phyloP scores from a whole-genome alignment of 1,139 yeast species.

The Sugiyamaella novakii region DNA sequence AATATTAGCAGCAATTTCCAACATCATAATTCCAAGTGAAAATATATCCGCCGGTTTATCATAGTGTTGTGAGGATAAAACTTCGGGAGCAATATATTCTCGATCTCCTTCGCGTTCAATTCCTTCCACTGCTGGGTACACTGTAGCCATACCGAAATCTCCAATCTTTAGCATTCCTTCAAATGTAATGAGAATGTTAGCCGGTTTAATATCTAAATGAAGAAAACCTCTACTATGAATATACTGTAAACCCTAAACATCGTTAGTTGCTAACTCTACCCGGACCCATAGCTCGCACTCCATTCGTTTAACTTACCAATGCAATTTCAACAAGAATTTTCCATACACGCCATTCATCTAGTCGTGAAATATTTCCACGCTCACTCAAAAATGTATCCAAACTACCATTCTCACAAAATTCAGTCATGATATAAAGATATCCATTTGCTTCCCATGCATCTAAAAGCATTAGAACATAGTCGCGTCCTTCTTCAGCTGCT shows the following conservation, averaged over 20 bases:
- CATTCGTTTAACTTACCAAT: constrained; percentile 38
- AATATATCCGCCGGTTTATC: constrained; percentile 94
- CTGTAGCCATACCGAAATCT: constrained; percentile 78
- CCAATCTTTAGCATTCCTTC: constrained; percentile 90
- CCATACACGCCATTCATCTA: constrained; percentile 98
- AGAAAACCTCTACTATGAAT: constrained; percentile 76
- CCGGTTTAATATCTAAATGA: constrained; percentile 92
- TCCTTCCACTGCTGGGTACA: constrained; percentile 49
- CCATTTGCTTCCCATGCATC: constrained; percentile 85
- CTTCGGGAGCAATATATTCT: constrained; percentile 97
- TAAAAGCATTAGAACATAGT: constrained; percentile 73
- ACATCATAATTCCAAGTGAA: constrained; percentile 86
- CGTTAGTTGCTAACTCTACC: constrained; percentile 15
- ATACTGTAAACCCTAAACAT: constrained; percentile 61
- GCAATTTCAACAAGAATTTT: constrained; percentile 83
- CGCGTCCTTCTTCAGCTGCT: constrained; percentile 74
- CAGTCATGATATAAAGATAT: constrained; percentile 88
- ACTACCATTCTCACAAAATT: constrained; percentile 93
- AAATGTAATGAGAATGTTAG: constrained; percentile 88
- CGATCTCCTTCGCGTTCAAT: constrained; percentile 96
- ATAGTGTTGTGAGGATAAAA: constrained; percentile 76
- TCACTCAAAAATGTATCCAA: constrained; percentile 77
- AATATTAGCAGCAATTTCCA: constrained; percentile 95
- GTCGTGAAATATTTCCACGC: constrained; percentile 69
- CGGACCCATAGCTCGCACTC: too few species aligned